Evolutionary conservation across 768 basidiomycete species (phyloP).

Genomic region (Pisolithus sp.): DNA sequence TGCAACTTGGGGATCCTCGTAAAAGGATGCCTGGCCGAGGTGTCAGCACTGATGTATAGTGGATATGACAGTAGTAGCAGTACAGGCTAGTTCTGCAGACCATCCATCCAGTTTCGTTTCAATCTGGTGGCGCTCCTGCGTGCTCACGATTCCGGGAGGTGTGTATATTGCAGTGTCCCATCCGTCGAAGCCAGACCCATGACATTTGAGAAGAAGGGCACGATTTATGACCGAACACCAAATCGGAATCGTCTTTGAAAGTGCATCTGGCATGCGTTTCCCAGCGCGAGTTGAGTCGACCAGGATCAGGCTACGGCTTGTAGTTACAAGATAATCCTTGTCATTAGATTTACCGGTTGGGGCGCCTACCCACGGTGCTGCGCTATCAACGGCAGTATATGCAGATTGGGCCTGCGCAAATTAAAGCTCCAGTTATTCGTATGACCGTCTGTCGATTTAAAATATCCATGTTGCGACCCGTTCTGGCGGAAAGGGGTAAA

Average conservation of each 20-base stretch:
- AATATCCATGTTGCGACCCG: constrained; percentile 50
- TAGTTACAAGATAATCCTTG: constrained; percentile 1
- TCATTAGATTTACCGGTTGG: not conserved
- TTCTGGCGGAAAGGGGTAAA: constrained; percentile 12
- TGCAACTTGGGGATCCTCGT: constrained; percentile 53
- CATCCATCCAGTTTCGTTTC: constrained; percentile 56
- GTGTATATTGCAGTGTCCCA: constrained; percentile 67
- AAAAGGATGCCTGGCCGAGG: constrained; percentile 56
- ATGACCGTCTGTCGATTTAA: constrained; percentile 91
- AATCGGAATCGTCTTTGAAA: constrained; percentile 89
- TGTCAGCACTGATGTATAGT: not conserved
- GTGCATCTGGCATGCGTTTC: constrained; percentile 89
- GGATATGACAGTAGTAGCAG: not conserved
- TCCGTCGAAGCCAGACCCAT: constrained; percentile 2
- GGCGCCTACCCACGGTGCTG: constrained; percentile 52
- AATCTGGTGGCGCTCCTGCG: constrained; percentile 79
- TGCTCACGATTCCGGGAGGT: constrained; percentile 59
- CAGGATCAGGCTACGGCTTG: constrained; percentile 54
- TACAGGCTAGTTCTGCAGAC: constrained; percentile 59
- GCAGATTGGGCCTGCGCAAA: constrained; percentile 77
- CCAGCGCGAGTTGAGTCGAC: constrained; percentile 93
- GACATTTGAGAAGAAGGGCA: constrained; percentile 30
- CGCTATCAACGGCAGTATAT: constrained; percentile 55
- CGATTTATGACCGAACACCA: constrained; percentile 91
- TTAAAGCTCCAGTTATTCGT: constrained; percentile 82